phyloP scores from a whole-genome alignment of 2,329 filamentous ascomycete genomes.

The Zarea fungicola region DNA sequence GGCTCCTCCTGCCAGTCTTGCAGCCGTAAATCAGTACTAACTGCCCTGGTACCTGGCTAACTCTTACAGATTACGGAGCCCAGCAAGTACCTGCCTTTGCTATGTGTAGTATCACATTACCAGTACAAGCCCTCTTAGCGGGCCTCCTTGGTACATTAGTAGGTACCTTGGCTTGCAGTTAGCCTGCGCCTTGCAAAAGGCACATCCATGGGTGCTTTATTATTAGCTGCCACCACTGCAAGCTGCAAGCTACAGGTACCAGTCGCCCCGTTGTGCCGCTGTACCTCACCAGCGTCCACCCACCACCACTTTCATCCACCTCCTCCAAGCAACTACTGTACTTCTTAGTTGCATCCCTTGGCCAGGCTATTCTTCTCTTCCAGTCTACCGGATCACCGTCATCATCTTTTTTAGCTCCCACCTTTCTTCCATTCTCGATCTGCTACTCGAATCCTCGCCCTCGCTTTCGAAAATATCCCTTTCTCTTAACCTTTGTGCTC shows the following conservation, averaged over 20 bases:
- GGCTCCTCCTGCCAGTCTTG: too few relatives aligned
- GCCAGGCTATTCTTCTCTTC: not conserved
- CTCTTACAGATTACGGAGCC: too few relatives aligned
- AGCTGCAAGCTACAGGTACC: not conserved
- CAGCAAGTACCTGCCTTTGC: too few relatives aligned
- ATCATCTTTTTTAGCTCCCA: not conserved
- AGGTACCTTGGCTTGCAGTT: too few relatives aligned
- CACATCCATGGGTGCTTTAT: not conserved
- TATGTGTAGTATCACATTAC: too few relatives aligned
- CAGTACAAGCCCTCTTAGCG: not conserved
- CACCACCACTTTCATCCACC: slow-evolving; percentile 2
- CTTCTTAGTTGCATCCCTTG: slow-evolving; percentile 10
- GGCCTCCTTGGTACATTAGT: not conserved
- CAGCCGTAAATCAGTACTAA: too few relatives aligned
- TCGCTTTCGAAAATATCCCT: too few relatives aligned
- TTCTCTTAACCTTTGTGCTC: too few relatives aligned
- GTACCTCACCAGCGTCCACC: not conserved
- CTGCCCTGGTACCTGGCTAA: too few relatives aligned
- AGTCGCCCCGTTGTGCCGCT: not conserved
- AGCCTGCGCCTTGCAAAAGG: too few relatives aligned
- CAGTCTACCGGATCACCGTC: not conserved
- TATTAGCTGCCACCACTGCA: not conserved
- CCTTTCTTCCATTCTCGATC: not conserved
- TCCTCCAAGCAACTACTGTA: slow-evolving; percentile 5
- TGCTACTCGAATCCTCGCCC: not conserved